These are phyloP conservation scores for Tanacetum coccineum DNA, from an alignment of 129 eudicot genomes.

Conservation along the genomic window DNA sequence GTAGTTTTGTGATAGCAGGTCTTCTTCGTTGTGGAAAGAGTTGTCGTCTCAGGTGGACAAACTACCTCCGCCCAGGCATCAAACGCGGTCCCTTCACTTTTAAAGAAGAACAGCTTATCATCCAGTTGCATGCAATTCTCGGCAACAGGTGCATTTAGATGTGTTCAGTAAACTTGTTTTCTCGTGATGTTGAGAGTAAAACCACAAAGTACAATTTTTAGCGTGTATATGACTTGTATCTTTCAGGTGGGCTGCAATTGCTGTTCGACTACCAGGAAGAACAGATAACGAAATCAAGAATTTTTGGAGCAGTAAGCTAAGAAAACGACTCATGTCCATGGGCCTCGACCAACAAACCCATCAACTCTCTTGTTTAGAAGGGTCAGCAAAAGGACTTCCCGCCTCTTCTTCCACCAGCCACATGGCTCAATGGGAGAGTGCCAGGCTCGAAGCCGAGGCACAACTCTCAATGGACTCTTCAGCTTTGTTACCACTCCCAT, in stretches of 20 bases:
- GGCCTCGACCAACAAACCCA: constrained; percentile 88
- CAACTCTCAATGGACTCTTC: constrained; percentile 68
- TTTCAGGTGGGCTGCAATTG: constrained; percentile 98
- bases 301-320: constrained; percentile 89
- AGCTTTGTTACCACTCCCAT: constrained; percentile 4
- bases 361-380: constrained; percentile 37
- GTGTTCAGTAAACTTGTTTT: not conserved
- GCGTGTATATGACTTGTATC: not conserved
- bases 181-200: not conserved
- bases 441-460: constrained; percentile 93
- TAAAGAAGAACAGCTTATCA: constrained; percentile 84
- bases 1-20: constrained; percentile 34
- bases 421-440: constrained; percentile 99
- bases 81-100: constrained; percentile 79
- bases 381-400: constrained; percentile 36
- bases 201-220: constrained; percentile 1
- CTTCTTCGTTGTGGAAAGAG: constrained; percentile 97
- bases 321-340: constrained; percentile 64
- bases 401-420: constrained; percentile 70
- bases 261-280: constrained; percentile 82
- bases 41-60: constrained; percentile 89
- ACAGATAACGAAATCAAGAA: constrained; percentile 98
- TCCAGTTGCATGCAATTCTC: constrained; percentile 86
- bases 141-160: constrained; percentile 71
- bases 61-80: constrained; percentile 86